Percentiles rank a stretch among this genome's conserved stretches.
Evolutionary conservation across 1,139 yeast genomes (phyloP).

Genomic region (Saccharomyces hybrid): DNA sequence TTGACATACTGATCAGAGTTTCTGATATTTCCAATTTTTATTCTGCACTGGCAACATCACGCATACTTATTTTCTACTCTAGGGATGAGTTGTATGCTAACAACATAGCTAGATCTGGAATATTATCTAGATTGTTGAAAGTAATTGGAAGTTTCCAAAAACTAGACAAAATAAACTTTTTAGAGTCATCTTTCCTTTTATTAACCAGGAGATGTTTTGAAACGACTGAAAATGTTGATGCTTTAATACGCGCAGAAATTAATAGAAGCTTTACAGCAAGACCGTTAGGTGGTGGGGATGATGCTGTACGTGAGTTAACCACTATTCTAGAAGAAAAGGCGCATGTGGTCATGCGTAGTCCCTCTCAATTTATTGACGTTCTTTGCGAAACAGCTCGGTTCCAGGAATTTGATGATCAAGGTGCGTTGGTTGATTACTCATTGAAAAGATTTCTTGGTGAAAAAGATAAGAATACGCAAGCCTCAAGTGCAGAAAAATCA

Average conservation of each 20-base stretch:
- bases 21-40: constrained; percentile 37
- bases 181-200: constrained; percentile 36
- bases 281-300: constrained; percentile 26
- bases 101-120: constrained; percentile 39
- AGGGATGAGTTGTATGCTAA: constrained; percentile 37
- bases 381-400: constrained; percentile 44
- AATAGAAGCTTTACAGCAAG: constrained; percentile 34
- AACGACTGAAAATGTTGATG: constrained; percentile 42
- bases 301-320: constrained; percentile 41
- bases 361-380: constrained; percentile 46
- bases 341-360: constrained; percentile 51
- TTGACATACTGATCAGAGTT: constrained; percentile 38
- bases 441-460: constrained; percentile 25
- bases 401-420: constrained; percentile 41
- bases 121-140: constrained; percentile 32
- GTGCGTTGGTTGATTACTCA: constrained; percentile 18
- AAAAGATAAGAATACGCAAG: constrained; percentile 37
- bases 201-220: constrained; percentile 69
- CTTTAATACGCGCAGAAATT: constrained; percentile 44
- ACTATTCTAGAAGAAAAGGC: constrained; percentile 48
- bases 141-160: constrained; percentile 30
- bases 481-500: constrained; percentile 13
- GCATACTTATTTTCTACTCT: constrained; percentile 48
- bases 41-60: constrained; percentile 44
- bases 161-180: constrained; percentile 27